These are phyloP conservation scores for Clavariopsis aquatica DNA, from an alignment of 495 filamentous ascomycete genomes.

Conservation along the genomic window DNA sequence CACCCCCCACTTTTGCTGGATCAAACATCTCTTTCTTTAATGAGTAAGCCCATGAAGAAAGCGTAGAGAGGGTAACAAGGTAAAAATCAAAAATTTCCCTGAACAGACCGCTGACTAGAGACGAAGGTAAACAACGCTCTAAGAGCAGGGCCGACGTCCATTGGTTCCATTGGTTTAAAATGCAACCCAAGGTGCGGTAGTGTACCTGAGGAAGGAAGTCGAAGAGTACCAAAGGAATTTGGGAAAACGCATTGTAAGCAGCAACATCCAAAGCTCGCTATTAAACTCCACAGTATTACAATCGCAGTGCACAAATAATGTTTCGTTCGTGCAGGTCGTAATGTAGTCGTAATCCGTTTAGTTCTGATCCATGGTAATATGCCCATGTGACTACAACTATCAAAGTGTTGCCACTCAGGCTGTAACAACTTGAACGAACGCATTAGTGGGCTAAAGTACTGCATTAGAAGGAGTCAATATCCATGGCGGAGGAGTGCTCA, in stretches of 20 bases:
- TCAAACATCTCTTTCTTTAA: background rate
- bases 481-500: slow-evolving; percentile 22
- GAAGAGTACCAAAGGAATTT: slow-evolving; percentile 1
- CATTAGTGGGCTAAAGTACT: slow-evolving; percentile 3
- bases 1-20: background rate
- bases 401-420: background rate
- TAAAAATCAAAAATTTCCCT: background rate
- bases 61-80: background rate
- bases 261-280: slow-evolving; percentile 6
- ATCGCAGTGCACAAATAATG: slow-evolving; percentile 11
- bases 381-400: background rate
- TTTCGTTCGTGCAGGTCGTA: slow-evolving; percentile 14
- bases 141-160: background rate
- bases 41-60: background rate
- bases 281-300: slow-evolving; percentile 5
- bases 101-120: background rate
- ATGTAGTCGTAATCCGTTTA: background rate
- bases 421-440: background rate
- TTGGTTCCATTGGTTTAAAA: background rate
- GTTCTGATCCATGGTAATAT: background rate
- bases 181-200: background rate
- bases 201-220: background rate
- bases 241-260: no score
- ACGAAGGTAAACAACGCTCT: background rate
- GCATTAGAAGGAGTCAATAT: slow-evolving; percentile 16